phyloP scores from a whole-genome alignment of 2,329 filamentous ascomycete species.

The Amylocarpus encephaloides region DNA sequence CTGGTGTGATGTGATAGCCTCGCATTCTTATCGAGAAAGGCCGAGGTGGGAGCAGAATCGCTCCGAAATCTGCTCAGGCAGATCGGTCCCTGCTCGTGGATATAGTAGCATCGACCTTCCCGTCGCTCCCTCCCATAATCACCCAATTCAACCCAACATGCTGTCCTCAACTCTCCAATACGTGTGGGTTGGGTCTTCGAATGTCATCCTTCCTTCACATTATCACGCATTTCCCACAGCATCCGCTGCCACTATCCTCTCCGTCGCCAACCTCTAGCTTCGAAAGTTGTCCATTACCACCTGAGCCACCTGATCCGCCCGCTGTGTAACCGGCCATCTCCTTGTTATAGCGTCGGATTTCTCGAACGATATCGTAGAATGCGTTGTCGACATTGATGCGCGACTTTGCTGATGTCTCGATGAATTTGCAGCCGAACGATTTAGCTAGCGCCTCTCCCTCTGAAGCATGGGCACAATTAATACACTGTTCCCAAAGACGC shows the following conservation, averaged over 20 bases:
- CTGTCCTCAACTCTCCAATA: neutral
- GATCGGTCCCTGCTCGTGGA: too few relatives aligned
- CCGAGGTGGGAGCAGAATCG: too few relatives aligned
- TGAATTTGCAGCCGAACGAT: conserved; percentile 94
- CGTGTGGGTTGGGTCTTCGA: neutral
- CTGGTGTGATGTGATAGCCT: too few relatives aligned
- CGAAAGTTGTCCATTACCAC: conserved; percentile 47
- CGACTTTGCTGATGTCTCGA: conserved; percentile 97
- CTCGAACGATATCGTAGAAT: conserved; percentile 96
- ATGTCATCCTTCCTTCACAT: conserved; percentile 55
- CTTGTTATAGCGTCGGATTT: conserved; percentile 97
- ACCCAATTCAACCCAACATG: too few relatives aligned
- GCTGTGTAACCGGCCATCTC: conserved; percentile 88
- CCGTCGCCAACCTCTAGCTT: conserved; percentile 76
- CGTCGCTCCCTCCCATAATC: neutral
- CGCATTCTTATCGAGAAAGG: too few relatives aligned
- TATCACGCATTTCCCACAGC: conserved; percentile 79
- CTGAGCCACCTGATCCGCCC: conserved; percentile 56
- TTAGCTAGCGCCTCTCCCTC: conserved; percentile 84
- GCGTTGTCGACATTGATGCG: conserved; percentile 97
- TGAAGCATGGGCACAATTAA: conserved; percentile 35
- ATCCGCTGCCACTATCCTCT: conserved; percentile 54
- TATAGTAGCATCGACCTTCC: neutral
- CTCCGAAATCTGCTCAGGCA: too few relatives aligned
- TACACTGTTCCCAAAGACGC: neutral